Base-by-base conservation (phyloP, 2,329 filamentous ascomycete genomes). In the Ascochyta clinopodiicola region DNA sequence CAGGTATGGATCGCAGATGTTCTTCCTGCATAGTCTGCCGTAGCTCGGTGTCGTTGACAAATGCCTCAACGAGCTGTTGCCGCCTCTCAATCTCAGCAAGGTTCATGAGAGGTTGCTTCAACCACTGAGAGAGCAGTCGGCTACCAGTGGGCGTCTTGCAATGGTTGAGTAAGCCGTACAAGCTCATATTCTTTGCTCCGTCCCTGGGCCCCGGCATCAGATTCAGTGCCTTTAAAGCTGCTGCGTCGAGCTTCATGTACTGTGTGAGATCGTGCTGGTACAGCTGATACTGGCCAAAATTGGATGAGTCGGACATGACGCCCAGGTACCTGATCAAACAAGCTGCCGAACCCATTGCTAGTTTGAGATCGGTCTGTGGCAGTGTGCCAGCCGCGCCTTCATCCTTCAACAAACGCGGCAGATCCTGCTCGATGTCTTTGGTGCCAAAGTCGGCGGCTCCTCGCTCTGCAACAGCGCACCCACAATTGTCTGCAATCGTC, bases 161-260 rank as follows among this genome's bases (percentile, higher is more conserved):
- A 75, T 98, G 93, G 68, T 99, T 98, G 37, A 99, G 81, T 17
- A 99, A 80, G 0, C 95, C 95, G 67, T 91, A 99, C 47, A 99
- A 75, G 71, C 93, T 98, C 95, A 99, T 99, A 0, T 87, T 96
- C 80, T 97, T 98, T n/a, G 92, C 86, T 2, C 95, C 95, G 70
- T 99, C 95, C 62, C 92, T 87, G 0, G 91, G 91, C 5, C 95
- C 94, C 5, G 95, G 96, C 93, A 99, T 98, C 34, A 99, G 84
- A 68, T 99, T 99, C 49, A 99, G 83, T 0, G 95, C 95, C 69
- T 96, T 94, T 38, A 99, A 80, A 0, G 95, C 95, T 1, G 95
- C 92, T 0, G 96, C 92, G 76, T 99, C 95, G 4, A 99, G 83
- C 77, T 97, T 99, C 95, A 99, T 99, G 75, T 92, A 99, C 69